Conservation (phyloP, 2,329 filamentous ascomycete genomes). For the Hymenoscyphus linearis region DNA sequence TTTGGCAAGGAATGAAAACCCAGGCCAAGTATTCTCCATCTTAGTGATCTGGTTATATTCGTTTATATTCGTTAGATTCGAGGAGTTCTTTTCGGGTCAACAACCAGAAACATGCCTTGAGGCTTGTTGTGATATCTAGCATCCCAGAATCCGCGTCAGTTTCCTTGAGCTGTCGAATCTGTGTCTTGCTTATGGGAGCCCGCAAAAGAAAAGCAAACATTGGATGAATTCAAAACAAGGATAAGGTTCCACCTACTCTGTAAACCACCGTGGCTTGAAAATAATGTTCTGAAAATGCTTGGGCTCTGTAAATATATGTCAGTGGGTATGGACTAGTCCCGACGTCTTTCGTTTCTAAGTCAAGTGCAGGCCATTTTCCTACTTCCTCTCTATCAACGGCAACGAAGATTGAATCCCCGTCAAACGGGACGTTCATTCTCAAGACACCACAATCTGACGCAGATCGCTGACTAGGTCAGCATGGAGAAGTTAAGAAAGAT, state of each 20-base stretch:
- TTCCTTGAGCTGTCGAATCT: not conserved
- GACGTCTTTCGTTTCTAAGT: not conserved
- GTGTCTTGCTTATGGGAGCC: not conserved
- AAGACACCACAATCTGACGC: not conserved
- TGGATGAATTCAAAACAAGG: not conserved
- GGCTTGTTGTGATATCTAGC: not conserved
- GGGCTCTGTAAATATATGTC: not conserved
- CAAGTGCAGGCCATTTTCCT: not conserved
- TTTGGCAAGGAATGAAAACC: not conserved
- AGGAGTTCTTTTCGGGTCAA: not conserved
- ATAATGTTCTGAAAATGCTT: not conserved
- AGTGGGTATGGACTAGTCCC: not conserved
- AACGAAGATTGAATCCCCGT: not conserved
- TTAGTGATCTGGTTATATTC: too few species aligned
- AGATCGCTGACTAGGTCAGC: not conserved
- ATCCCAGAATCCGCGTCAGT: not conserved
- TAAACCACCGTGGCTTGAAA: not conserved
- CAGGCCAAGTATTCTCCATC: too few species aligned
- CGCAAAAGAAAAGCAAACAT: not conserved
- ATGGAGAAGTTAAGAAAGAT: conserved; percentile 1
- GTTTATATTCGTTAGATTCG: not conserved
- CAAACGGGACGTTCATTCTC: not conserved
- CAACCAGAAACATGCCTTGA: not conserved
- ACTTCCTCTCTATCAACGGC: not conserved
- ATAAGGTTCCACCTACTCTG: not conserved